These are phyloP conservation scores for Leptodontidium sp. DNA, from an alignment of 2,329 filamentous ascomycete genomes.

Conservation along the genomic window DNA sequence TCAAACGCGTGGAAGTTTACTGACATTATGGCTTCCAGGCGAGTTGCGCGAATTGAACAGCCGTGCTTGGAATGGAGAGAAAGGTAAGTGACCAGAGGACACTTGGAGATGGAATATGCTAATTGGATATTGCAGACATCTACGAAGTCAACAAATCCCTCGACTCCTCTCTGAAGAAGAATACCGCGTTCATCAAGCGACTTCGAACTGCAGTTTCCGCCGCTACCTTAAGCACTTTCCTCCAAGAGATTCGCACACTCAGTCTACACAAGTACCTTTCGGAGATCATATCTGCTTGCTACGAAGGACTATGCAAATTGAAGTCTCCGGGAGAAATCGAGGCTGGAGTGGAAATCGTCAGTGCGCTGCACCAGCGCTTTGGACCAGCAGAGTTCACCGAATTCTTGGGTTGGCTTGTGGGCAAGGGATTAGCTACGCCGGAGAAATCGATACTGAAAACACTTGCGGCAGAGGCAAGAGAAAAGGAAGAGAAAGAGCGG, in stretches of 20 bases:
- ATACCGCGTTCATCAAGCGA: constrained; percentile 97
- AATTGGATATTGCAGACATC: constrained; percentile 36
- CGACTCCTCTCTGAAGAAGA: constrained; percentile 97
- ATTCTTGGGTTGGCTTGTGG: constrained; percentile 90
- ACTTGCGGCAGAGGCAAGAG: constrained; percentile 80
- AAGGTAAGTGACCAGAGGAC: constrained; percentile 63
- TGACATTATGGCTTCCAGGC: constrained; percentile 60
- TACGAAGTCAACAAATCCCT: constrained; percentile 73
- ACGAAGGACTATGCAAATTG: constrained; percentile 90
- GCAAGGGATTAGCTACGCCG: constrained; percentile 88
- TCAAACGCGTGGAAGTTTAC: constrained; percentile 19
- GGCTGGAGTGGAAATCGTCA: constrained; percentile 90
- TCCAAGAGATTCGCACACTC: constrained; percentile 88
- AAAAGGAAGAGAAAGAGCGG: constrained; percentile 96
- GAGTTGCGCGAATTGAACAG: constrained; percentile 90
- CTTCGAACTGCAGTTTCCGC: constrained; percentile 88
- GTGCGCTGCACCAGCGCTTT: constrained; percentile 94
- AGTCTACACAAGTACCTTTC: constrained; percentile 97
- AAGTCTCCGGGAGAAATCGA: constrained; percentile 93
- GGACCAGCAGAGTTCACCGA: constrained; percentile 89
- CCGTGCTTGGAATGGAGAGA: constrained; percentile 87
- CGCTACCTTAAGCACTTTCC: constrained; percentile 80
- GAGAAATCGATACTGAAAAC: constrained; percentile 85
- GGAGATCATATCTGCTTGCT: constrained; percentile 95
- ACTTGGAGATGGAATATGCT: constrained; percentile 24